These are phyloP conservation scores for Phytophthora hibernalis DNA, from an alignment of 352 stramenopile species.

Conservation along the genomic window DNA sequence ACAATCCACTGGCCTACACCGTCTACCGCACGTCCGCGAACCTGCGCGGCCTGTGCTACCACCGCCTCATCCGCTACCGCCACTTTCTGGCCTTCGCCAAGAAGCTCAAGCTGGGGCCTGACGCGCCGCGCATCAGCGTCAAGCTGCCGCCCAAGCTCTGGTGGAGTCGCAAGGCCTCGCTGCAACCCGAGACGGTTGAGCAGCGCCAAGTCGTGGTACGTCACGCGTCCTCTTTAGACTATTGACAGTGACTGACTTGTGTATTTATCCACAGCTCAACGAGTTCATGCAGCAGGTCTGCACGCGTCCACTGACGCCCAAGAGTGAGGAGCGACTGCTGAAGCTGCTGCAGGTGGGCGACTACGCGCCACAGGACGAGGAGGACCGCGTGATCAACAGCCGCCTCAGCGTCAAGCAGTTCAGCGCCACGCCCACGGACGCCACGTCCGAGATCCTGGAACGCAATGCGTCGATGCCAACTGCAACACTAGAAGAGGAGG, in stretches of 20 bases:
- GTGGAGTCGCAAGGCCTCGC: conserved; percentile 63
- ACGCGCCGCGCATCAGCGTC: conserved; percentile 20
- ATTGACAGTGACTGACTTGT: conserved; percentile 2
- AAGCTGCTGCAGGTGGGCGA: conserved; percentile 69
- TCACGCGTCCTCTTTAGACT: neutral
- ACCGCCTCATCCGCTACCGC: conserved; percentile 74
- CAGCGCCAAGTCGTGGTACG: conserved; percentile 71
- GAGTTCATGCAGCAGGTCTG: conserved; percentile 75
- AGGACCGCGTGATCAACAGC: conserved; percentile 36
- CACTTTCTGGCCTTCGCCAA: conserved; percentile 65
- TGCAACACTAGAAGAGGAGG: conserved; percentile 8
- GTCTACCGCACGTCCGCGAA: conserved; percentile 80
- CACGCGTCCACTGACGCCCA: conserved; percentile 45
- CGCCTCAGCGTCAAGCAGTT: conserved; percentile 32
- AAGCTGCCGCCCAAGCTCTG: conserved; percentile 61
- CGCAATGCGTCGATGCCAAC: conserved; percentile 25
- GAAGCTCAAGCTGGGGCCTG: conserved; percentile 47
- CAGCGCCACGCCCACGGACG: conserved; percentile 25
- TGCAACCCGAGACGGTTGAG: conserved; percentile 68
- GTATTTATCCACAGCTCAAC: conserved; percentile 45
- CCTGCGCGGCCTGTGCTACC: conserved; percentile 67
- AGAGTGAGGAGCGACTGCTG: conserved; percentile 54
- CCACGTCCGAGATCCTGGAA: conserved; percentile 28
- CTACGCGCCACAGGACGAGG: conserved; percentile 42
- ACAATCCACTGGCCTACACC: conserved; percentile 57